phyloP scores from a whole-genome alignment of 1,284 basidiomycete genomes.

The Cutaneotrichosporon cyanovorans region DNA sequence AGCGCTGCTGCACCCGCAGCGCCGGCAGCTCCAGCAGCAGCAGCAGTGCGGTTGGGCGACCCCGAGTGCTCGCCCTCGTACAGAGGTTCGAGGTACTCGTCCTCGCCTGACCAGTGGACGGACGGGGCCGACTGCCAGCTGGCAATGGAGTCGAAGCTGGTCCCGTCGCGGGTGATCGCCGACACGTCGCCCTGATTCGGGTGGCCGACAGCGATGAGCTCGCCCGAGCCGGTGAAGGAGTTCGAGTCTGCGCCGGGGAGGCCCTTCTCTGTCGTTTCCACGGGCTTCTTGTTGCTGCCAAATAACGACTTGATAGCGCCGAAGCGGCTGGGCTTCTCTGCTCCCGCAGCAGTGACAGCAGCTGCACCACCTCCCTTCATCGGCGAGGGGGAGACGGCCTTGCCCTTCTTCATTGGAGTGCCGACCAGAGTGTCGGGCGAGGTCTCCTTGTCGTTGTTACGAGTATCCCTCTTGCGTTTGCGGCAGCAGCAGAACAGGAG shows the following conservation, averaged over 20 bases:
- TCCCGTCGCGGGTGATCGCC: background rate
- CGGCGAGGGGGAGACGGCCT: background rate
- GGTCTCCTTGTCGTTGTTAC: background rate
- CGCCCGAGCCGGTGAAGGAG: constrained; percentile 5
- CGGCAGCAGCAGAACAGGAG: constrained; percentile 40
- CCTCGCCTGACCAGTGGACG: constrained; percentile 44
- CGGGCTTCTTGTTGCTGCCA: background rate
- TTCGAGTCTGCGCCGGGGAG: background rate
- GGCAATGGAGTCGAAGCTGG: constrained; percentile 4
- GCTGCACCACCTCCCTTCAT: background rate
- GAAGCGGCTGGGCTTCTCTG: constrained; percentile 3
- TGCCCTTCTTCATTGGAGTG: constrained; percentile 4
- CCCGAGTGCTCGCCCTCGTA: background rate
- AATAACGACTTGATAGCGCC: constrained; percentile 5
- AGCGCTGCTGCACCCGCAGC: no score
- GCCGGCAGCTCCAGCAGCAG: no score
- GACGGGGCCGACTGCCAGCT: constrained; percentile 42
- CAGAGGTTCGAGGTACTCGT: constrained; percentile 18
- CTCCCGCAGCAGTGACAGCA: background rate
- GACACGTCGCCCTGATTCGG: background rate
- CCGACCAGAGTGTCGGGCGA: constrained; percentile 5
- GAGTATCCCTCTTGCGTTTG: constrained; percentile 13
- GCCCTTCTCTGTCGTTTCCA: background rate
- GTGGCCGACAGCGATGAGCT: background rate
- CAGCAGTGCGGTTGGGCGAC: background rate